phyloP scores from a whole-genome alignment of 768 basidiomycete genomes.

The Scleroderma citrinum region DNA sequence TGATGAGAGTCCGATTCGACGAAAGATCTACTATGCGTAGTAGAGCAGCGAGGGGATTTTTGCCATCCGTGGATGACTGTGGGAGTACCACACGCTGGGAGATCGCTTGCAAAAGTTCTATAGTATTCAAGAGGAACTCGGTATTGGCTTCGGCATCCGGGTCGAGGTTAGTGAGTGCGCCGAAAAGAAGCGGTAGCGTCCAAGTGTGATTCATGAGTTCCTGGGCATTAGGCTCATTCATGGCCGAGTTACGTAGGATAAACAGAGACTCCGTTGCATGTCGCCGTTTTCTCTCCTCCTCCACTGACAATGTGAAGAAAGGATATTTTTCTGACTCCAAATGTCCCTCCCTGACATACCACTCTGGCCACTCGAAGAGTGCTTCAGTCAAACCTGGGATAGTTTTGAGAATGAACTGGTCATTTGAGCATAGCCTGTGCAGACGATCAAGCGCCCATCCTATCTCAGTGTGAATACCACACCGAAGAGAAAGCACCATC shows the following conservation, averaged over 20 bases:
- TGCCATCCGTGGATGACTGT: slow-evolving; percentile 29
- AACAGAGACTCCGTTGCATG: slow-evolving; percentile 85
- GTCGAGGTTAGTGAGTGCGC: slow-evolving; percentile 57
- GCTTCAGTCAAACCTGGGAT: slow-evolving; percentile 80
- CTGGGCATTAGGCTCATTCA: slow-evolving; percentile 59
- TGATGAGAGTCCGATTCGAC: slow-evolving; percentile 70
- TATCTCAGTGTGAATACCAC: slow-evolving; percentile 75
- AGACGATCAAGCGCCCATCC: slow-evolving; percentile 89
- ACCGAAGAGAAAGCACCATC: slow-evolving; percentile 85
- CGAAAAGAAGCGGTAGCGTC: slow-evolving; percentile 60
- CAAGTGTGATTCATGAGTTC: slow-evolving; percentile 55
- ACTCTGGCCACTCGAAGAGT: slow-evolving; percentile 84
- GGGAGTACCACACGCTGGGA: slow-evolving; percentile 39
- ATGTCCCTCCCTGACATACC: slow-evolving; percentile 66
- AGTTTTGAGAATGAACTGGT: slow-evolving; percentile 63
- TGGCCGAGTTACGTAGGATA: slow-evolving; percentile 80
- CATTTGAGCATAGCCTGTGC: slow-evolving; percentile 72
- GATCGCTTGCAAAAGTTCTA: slow-evolving; percentile 67
- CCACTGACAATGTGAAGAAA: slow-evolving; percentile 53
- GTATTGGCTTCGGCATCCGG: slow-evolving; percentile 57
- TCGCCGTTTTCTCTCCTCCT: slow-evolving; percentile 49
- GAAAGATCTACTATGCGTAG: slow-evolving; percentile 50
- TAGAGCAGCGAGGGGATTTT: slow-evolving; percentile 53
- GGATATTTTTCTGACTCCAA: slow-evolving; percentile 36
- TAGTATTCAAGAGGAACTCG: slow-evolving; percentile 65